Percentiles rank a stretch among this genome's conserved stretches.
Conservation (phyloP, 345 rosid species). For the Heritiera littoralis region DNA sequence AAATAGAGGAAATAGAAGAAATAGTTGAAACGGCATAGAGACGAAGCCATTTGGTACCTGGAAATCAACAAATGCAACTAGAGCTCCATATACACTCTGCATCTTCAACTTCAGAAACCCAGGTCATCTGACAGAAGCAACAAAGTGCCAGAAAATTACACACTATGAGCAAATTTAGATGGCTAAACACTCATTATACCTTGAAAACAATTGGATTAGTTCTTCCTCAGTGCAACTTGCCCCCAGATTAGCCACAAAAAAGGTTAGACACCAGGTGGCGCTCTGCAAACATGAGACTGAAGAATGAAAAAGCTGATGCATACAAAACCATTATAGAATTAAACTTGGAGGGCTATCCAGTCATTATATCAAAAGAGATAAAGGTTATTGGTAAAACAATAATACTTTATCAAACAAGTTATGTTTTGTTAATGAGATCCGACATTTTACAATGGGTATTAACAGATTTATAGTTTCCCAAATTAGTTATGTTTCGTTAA, state of each 20-base stretch:
- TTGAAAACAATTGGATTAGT: slow-evolving; percentile 73
- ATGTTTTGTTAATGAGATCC: slow-evolving; percentile 5
- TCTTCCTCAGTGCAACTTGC: slow-evolving; percentile 82
- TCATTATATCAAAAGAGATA: not conserved
- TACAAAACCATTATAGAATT: slow-evolving; percentile 15
- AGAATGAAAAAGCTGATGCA: slow-evolving; percentile 42
- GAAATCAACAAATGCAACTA: slow-evolving; percentile 90
- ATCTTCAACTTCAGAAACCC: slow-evolving; percentile 86
- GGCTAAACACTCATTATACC: slow-evolving; percentile 39
- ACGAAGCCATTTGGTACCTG: slow-evolving; percentile 49
- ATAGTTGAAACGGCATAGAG: not conserved
- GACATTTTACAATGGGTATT: too few relatives aligned
- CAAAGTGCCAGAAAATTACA: slow-evolving; percentile 5
- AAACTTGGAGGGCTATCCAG: not conserved
- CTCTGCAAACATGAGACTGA: slow-evolving; percentile 33
- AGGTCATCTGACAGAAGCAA: slow-evolving; percentile 52
- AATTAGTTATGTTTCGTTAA: too few relatives aligned
- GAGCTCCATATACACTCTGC: slow-evolving; percentile 76
- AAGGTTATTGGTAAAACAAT: not conserved
- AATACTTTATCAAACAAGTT: not conserved
- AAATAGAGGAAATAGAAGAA: too few relatives aligned
- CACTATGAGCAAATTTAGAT: not conserved
- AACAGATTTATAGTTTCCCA: too few relatives aligned
- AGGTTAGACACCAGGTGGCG: slow-evolving; percentile 68
- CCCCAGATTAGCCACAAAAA: slow-evolving; percentile 84